These are phyloP conservation scores for Trametes coccinea DNA, from an alignment of 768 basidiomycete genomes.

Conservation along the genomic window DNA sequence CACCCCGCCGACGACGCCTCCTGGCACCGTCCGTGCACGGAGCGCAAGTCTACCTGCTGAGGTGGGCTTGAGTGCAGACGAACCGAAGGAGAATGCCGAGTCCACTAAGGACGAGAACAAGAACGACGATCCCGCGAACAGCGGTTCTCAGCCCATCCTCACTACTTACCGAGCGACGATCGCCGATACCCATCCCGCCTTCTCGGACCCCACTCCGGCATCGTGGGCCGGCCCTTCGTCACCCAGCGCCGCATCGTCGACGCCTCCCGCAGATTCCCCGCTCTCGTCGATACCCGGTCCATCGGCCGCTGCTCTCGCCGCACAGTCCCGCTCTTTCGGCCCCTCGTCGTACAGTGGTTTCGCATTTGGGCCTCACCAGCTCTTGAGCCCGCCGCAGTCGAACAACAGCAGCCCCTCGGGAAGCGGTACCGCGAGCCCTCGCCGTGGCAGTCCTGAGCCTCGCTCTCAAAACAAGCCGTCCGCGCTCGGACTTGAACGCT, in stretches of 20 bases:
- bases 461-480: neutral
- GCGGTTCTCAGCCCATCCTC: neutral
- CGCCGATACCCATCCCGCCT: neutral
- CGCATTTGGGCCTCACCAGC: slow-evolving; percentile 17
- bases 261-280: slow-evolving; percentile 9
- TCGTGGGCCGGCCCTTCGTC: slow-evolving; percentile 8
- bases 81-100: slow-evolving; percentile 6
- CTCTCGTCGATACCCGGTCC: slow-evolving; percentile 19
- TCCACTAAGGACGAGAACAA: slow-evolving; percentile 4
- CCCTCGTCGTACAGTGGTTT: slow-evolving; percentile 11
- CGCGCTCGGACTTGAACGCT: slow-evolving; percentile 5
- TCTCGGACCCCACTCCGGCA: neutral
- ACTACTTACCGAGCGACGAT: neutral
- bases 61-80: slow-evolving; percentile 15
- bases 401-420: slow-evolving; percentile 19
- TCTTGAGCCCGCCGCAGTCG: slow-evolving; percentile 28
- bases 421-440: slow-evolving; percentile 19
- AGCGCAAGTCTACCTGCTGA: slow-evolving; percentile 21
- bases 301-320: slow-evolving; percentile 14
- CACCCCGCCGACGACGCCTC: slow-evolving; percentile 32
- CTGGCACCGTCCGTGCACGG: slow-evolving; percentile 19
- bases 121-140: neutral
- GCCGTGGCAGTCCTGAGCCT: slow-evolving; percentile 19
- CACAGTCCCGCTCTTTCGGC: slow-evolving; percentile 10
- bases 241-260: slow-evolving; percentile 7